These are phyloP conservation scores for Tagetes patula DNA, from an alignment of 129 eudicot species.

Conservation along the genomic window DNA sequence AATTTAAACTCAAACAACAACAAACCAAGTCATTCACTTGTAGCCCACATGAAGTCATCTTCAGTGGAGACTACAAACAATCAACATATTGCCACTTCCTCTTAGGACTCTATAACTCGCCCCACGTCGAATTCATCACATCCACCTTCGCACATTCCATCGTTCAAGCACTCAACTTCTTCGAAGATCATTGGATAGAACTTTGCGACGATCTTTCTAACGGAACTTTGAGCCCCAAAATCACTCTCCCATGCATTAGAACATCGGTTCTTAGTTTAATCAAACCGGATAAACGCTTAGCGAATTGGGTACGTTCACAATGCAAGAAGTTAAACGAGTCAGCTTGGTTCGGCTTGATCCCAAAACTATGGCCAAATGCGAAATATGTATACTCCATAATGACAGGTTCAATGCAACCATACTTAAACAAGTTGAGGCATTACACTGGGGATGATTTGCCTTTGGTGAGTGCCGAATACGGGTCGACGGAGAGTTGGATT, in stretches of 20 bases:
- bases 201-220: conserved; percentile 51
- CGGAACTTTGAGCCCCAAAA: conserved; percentile 52
- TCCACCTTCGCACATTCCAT: conserved; percentile 71
- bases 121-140: conserved; percentile 60
- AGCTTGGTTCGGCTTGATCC: conserved; percentile 64
- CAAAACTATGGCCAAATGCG: conserved; percentile 73
- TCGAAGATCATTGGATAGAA: conserved; percentile 59
- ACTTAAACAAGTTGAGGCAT: conserved; percentile 59
- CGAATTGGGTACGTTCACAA: conserved; percentile 29
- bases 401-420: conserved; percentile 90
- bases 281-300: conserved; percentile 46
- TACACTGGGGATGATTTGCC: conserved; percentile 67
- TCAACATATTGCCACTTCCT: conserved; percentile 86
- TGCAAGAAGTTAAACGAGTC: conserved; percentile 46
- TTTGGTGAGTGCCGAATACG: conserved; percentile 78
- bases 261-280: conserved; percentile 40
- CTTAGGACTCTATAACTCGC: conserved; percentile 52
- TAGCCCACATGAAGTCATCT: conserved; percentile 76
- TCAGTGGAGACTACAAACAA: conserved; percentile 66
- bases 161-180: conserved; percentile 63
- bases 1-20: conserved; percentile 59
- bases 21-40: conserved; percentile 59
- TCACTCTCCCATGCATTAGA: conserved; percentile 42
- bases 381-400: conserved; percentile 74
- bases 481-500: conserved; percentile 89